Percentiles rank a stretch among this genome's conserved stretches.
These are phyloP conservation scores for Pontederia paniculata DNA, from an alignment of 176 grass and related monocot species.

Conservation along the genomic window DNA sequence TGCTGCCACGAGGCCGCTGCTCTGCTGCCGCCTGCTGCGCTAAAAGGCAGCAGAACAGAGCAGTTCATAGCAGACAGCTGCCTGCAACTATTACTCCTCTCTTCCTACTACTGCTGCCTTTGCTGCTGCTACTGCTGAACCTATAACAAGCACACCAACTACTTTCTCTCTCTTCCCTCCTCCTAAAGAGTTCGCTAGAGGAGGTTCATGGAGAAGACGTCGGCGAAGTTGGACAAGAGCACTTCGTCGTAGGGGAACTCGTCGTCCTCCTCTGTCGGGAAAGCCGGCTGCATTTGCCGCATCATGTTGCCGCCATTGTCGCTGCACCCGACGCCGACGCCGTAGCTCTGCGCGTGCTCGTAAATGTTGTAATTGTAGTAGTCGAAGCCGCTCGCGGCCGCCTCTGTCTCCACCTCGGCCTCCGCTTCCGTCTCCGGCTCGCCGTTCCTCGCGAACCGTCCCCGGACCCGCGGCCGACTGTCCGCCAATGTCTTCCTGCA, in stretches of 20 bases:
- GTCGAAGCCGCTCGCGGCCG: conserved; percentile 16
- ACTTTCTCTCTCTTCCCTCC: too few species aligned
- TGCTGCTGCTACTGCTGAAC: too few species aligned
- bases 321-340: conserved; percentile 20
- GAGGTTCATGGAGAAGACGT: conserved; percentile 29
- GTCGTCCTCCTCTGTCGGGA: conserved; percentile 11
- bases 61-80: too few species aligned
- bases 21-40: too few species aligned
- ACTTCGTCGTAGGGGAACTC: conserved; percentile 22
- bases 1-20: too few species aligned
- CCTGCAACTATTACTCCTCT: too few species aligned
- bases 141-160: too few species aligned
- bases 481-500: conserved; percentile 98
- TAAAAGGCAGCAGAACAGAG: too few species aligned
- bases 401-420: conserved; percentile 10
- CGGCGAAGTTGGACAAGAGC: conserved; percentile 56
- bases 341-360: conserved; percentile 1
- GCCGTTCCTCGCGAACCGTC: conserved; percentile 59
- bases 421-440: conserved; percentile 34
- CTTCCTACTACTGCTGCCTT: too few species aligned
- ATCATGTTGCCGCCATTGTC: conserved; percentile 14
- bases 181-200: not conserved
- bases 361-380: conserved; percentile 13
- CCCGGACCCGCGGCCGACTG: conserved; percentile 66
- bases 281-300: conserved; percentile 1